Base-by-base conservation (phyloP, 495 filamentous ascomycete species). In the Neurospora africana region DNA sequence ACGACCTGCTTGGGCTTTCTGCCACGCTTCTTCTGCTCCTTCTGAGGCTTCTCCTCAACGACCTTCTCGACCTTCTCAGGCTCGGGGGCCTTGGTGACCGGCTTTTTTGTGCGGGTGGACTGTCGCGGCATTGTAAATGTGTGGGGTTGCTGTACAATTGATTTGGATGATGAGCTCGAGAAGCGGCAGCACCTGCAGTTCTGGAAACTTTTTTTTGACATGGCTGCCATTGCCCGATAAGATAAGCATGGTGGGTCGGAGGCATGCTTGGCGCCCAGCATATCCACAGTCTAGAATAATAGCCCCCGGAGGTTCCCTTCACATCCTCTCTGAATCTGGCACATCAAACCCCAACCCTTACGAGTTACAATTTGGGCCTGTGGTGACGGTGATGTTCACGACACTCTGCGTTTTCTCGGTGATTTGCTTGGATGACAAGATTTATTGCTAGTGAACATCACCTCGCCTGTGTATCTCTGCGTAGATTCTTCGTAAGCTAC, bases 11-110 rank as follows among this genome's bases (percentile, higher is more conserved):
- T 80, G 74, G 74, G 76, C 73, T 78, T 78, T 77, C 86, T 87
- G 73, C 83, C 85, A 79, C 86, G 86, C 75, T 86, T 86, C 69
- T 89, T 87, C 75, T 91, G 88, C 74, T 94, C 88, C 19, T 87
- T 83, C 65, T 91, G 40, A 10, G 69, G 88, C 78, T 90, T 87
- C 74, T 91, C 88, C 70, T 88, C 86, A 70, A 36, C n/a, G 70
- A 73, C 40, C 72, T 75, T 77, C 19, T 72, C 68, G 40, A 61
- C 58, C 69, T 70, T 72, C 41, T 72, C 61, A 67, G 58, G 70
- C 71, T 72, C 37, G 39, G 27, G 41, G 23, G 68, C 39, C 72
- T 77, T 76, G 72, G 78, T 79, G 44, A 71, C 78, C 78, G 78
- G 78, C 9, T 69, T 76, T 75, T 47, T 69, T 68, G 71, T 70